Percentiles rank a stretch among this genome's conserved stretches.
Conservation (phyloP, 1,284 basidiomycete genomes). For the Rhodotorula sp. region DNA sequence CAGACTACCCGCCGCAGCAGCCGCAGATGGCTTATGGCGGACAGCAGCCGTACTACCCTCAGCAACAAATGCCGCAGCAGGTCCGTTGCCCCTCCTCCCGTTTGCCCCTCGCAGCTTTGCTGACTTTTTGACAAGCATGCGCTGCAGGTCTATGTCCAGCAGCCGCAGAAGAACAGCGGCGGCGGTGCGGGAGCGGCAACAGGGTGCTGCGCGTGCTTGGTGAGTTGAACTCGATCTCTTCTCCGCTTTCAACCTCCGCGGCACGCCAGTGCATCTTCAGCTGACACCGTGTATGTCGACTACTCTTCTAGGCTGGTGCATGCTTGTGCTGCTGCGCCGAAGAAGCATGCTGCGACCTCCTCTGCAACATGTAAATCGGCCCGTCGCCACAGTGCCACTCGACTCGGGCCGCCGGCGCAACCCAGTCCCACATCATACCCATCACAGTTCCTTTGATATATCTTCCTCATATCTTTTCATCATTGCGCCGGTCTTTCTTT, state of each 20-base stretch:
- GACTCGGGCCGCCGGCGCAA: not conserved
- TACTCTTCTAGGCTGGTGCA: constrained; percentile 11
- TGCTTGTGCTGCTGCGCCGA: constrained; percentile 28
- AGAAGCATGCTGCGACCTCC: constrained; percentile 8
- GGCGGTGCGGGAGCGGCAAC: constrained; percentile 20
- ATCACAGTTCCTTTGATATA: not conserved
- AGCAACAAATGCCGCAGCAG: constrained; percentile 16
- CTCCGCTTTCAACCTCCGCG: too few relatives aligned
- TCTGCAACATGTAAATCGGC: not conserved
- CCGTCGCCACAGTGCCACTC: not conserved
- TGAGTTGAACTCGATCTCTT: not conserved
- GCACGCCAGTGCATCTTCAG: too few relatives aligned
- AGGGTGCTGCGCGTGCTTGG: constrained; percentile 27
- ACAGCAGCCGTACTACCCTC: constrained; percentile 6
- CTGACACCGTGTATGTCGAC: too few relatives aligned
- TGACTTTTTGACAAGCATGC: not conserved
- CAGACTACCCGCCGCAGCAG: constrained; percentile 13
- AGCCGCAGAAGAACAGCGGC: constrained; percentile 21
- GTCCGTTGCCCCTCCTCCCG: too few relatives aligned
- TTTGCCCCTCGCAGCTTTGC: too few relatives aligned
- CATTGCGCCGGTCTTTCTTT: too few relatives aligned
- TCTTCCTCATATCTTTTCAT: not conserved
- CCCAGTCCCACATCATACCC: not conserved
- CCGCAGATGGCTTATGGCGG: constrained; percentile 19
- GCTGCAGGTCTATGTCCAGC: constrained; percentile 30